A percentile compares a stretch with the other conserved stretches of the same genome.
Conservation (phyloP, 441 rosid species). For the Kokia cookei region DNA sequence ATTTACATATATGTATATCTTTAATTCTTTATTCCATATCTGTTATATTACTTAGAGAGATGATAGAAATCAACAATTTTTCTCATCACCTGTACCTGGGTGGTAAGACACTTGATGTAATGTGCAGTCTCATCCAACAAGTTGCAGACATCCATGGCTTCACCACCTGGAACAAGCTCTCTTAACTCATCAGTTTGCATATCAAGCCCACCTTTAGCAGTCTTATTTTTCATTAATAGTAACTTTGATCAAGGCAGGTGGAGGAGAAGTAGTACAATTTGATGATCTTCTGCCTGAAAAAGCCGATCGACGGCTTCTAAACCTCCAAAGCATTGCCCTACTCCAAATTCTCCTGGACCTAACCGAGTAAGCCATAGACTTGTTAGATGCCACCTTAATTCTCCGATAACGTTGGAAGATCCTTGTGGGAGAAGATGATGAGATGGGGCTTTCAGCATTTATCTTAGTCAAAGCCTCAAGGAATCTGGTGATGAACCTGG, state of each 20-base stretch:
- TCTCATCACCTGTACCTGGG: slow-evolving; percentile 54
- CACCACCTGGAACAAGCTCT: slow-evolving; percentile 51
- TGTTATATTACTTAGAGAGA: slow-evolving; percentile 16
- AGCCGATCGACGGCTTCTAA: slow-evolving; percentile 9
- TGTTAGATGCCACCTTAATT: slow-evolving; percentile 43
- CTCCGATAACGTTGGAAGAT: slow-evolving; percentile 15
- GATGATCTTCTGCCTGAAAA: slow-evolving; percentile 3
- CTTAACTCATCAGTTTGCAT: slow-evolving; percentile 20
- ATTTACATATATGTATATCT: no score
- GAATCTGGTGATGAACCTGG: slow-evolving; percentile 37
- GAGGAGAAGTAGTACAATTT: no score
- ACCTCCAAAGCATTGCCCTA: slow-evolving; percentile 34
- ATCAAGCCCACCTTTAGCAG: neutral
- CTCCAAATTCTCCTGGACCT: slow-evolving; percentile 52
- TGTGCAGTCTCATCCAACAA: slow-evolving; percentile 54
- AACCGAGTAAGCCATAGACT: slow-evolving; percentile 49
- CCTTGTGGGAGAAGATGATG: slow-evolving; percentile 11
- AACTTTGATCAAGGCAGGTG: no score
- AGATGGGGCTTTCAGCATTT: neutral
- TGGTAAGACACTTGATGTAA: slow-evolving; percentile 40
- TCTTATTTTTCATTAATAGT: no score
- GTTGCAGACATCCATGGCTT: slow-evolving; percentile 33
- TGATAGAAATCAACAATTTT: slow-evolving; percentile 24
- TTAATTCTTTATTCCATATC: no score
- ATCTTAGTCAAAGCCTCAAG: slow-evolving; percentile 34